These are phyloP conservation scores for Rachicladosporium sp. DNA, from an alignment of 2,329 filamentous ascomycete genomes.

Conservation along the genomic window DNA sequence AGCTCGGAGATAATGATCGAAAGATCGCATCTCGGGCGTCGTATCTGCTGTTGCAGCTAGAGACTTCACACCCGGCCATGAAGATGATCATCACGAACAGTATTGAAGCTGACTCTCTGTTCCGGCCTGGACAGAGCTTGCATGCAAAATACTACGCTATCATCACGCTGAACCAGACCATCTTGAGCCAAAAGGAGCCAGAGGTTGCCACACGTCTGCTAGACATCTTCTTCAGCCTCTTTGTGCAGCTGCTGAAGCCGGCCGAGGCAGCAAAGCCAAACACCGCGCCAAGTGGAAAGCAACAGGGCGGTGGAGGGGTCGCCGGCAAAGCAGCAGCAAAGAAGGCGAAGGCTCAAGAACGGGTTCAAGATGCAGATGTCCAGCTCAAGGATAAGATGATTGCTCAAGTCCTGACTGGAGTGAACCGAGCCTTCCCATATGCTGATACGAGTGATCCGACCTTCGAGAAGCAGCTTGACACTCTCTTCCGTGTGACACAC, in stretches of 20 bases:
- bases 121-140: constrained; percentile 73
- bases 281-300: constrained; percentile 8
- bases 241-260: constrained; percentile 67
- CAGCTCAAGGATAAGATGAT: constrained; percentile 84
- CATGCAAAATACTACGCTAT: constrained; percentile 92
- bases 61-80: constrained; percentile 85
- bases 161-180: constrained; percentile 94
- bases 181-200: constrained; percentile 74
- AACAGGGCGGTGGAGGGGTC: constrained; percentile 42
- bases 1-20: constrained; percentile 85
- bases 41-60: constrained; percentile 81
- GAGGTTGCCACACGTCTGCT: constrained; percentile 68
- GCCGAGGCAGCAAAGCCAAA: constrained; percentile 20
- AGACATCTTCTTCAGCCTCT: constrained; percentile 84
- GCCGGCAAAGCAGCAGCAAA: constrained; percentile 42
- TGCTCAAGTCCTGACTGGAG: constrained; percentile 80
- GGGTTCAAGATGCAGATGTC: constrained; percentile 24
- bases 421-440: constrained; percentile 93
- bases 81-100: constrained; percentile 74
- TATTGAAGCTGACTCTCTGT: constrained; percentile 77
- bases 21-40: constrained; percentile 92
- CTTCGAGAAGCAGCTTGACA: constrained; percentile 81
- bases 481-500: constrained; percentile 89
- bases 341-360: constrained; percentile 29
- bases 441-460: constrained; percentile 67